phyloP scores from a whole-genome alignment of 805 yeast species.

The Priceomyces melissophilus region DNA sequence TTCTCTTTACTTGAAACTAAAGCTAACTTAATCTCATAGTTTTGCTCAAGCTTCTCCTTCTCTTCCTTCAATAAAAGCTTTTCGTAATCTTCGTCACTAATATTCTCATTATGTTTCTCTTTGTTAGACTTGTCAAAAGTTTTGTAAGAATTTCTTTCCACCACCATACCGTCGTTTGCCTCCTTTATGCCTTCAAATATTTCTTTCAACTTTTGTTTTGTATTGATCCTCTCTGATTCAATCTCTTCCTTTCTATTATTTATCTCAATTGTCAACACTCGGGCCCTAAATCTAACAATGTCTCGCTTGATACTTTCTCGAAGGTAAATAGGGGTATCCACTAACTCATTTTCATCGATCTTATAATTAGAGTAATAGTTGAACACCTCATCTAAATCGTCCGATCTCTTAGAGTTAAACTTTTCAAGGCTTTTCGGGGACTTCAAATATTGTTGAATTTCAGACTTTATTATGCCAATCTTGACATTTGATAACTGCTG shows the following conservation, averaged over 20 bases:
- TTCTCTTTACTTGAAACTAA: conserved; percentile 4
- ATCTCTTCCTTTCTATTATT: conserved; percentile 48
- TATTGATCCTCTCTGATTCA: conserved; percentile 45
- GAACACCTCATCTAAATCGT: conserved; percentile 33
- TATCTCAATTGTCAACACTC: conserved; percentile 50
- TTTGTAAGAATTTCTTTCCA: not conserved
- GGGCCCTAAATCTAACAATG: conserved; percentile 54
- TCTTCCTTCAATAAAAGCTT: conserved; percentile 15
- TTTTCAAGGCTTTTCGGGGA: conserved; percentile 21
- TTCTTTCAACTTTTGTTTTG: conserved; percentile 45
- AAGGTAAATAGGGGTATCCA: conserved; percentile 54
- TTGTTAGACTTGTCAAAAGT: not conserved
- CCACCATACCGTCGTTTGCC: conserved; percentile 18
- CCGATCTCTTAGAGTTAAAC: conserved; percentile 23
- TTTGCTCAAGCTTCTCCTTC: conserved; percentile 19
- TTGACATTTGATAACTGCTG: not conserved
- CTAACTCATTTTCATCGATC: conserved; percentile 54
- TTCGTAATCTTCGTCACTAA: conserved; percentile 31
- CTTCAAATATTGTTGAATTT: conserved; percentile 9
- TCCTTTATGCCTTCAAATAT: conserved; percentile 40
- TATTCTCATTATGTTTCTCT: conserved; percentile 21
- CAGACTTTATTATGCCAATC: conserved; percentile 4
- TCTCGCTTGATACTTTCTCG: conserved; percentile 50
- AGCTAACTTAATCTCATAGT: conserved; percentile 10
- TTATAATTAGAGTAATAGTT: conserved; percentile 40